phyloP scores from a whole-genome alignment of 495 filamentous ascomycete species.

The Daldinia decipiens region DNA sequence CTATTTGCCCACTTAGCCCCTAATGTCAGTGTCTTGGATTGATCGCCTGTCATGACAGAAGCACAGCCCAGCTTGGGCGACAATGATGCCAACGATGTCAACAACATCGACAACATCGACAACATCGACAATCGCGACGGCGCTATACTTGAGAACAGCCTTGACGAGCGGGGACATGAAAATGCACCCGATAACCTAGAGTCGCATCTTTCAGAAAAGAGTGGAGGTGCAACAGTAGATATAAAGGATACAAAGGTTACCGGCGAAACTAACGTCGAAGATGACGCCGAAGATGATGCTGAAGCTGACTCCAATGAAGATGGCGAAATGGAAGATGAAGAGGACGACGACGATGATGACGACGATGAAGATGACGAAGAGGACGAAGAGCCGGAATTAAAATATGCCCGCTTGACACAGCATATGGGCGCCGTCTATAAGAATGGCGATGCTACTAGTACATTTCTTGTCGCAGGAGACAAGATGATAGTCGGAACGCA shows the following conservation, averaged over 20 bases:
- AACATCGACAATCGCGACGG: constrained; percentile 32
- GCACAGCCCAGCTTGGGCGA: constrained; percentile 55
- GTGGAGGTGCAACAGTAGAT: background rate
- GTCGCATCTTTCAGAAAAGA: background rate
- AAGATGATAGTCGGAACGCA: constrained; percentile 98
- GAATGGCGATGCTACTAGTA: constrained; percentile 92
- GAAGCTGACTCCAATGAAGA: constrained; percentile 43
- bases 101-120: constrained; percentile 9
- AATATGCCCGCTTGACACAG: constrained; percentile 87
- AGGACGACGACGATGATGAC: constrained; percentile 58
- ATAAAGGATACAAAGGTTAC: constrained; percentile 28
- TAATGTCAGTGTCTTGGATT: constrained; percentile 26
- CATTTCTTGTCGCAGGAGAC: constrained; percentile 88
- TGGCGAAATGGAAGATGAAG: constrained; percentile 55
- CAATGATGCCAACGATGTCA: constrained; percentile 45
- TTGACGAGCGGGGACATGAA: constrained; percentile 20
- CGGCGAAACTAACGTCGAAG: constrained; percentile 31
- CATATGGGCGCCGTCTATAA: constrained; percentile 83
- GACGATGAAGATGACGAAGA: constrained; percentile 85
- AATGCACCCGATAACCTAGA: constrained; percentile 5
- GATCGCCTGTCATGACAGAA: constrained; percentile 55
- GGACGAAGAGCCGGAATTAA: constrained; percentile 94
- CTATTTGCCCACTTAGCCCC: constrained; percentile 2
- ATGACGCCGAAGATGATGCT: constrained; percentile 48
- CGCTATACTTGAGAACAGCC: constrained; percentile 8